Evolutionary conservation across 192 early-diverging fungal species (phyloP).

Genomic region (Entrophospora sp.): DNA sequence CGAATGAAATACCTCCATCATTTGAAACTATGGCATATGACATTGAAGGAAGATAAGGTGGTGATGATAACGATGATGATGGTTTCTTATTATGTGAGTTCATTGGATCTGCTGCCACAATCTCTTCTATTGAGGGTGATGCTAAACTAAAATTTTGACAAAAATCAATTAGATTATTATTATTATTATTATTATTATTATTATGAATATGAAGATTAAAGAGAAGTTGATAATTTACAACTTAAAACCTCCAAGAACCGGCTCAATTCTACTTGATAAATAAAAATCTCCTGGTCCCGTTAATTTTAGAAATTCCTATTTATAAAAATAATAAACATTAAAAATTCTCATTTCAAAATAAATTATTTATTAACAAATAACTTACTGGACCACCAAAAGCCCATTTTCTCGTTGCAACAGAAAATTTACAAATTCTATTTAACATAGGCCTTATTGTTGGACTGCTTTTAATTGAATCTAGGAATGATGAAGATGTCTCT

Average conservation of each 20-base stretch:
- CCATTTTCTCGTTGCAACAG: constrained; percentile 24
- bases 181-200: neutral
- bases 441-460: constrained; percentile 32
- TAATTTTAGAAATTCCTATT: constrained; percentile 45
- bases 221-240: neutral
- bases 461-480: constrained; percentile 15
- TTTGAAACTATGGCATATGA: constrained; percentile 1
- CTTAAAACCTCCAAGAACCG: neutral
- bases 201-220: too few relatives aligned
- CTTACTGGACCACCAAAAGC: constrained; percentile 30
- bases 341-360: neutral
- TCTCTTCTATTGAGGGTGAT: constrained; percentile 20
- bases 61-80: neutral
- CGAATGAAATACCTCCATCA: constrained; percentile 5
- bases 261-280: constrained; percentile 40
- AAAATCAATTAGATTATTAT: neutral
- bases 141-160: neutral
- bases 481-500: neutral
- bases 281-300: constrained; percentile 56
- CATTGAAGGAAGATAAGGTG: constrained; percentile 8
- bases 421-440: constrained; percentile 20
- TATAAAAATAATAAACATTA: neutral
- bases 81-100: neutral
- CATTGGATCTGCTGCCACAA: neutral
- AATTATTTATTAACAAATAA: neutral